Base-by-base conservation (phyloP, 257 asterid genomes). In the Solanum bukasovii region DNA sequence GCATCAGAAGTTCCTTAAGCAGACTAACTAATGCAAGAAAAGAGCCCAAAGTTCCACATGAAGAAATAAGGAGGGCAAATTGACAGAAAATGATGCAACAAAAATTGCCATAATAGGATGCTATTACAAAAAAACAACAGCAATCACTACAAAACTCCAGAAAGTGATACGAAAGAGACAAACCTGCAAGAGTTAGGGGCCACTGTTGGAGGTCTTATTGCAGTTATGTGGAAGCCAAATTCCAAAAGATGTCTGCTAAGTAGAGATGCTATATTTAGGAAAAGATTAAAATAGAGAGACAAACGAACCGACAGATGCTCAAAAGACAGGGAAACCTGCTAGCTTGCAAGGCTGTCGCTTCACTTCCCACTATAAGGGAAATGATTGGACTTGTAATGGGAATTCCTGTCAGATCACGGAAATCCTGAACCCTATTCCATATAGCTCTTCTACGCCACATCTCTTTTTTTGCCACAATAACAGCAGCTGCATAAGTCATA, bases 111-210 rank as follows among this genome's bases (percentile, higher is more conserved):
- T 81, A 81, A 46, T 14, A 79, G 25, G 27, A 79, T 79, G 85
- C 23, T 27, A 16, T 29, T 27, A 81, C 29, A 6, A 38, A 75
- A 75, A 46, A 29, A 46, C 31, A 81, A 49, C 68, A 81, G 44
- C 14, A 31, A 81, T 29, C 40, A 81, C 40, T 81, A 81, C 25
- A 14, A 75, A 44, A 44, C n/a, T 13, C 7, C 42, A 21, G 44
- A 81, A 81, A 81, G 70, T 35, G 63, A 81, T 81, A 29, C 7
- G 23, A 46, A 35, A 33, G 42, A 14, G 14, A 90, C 93, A 65
- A 89, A 97, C 99, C 99, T 96, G 99, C 99, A 97, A 14, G 99
- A 97, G 90, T 97, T 96, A 44, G 98, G 93, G 31, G 99, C 94
- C 86, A 97, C 99, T 11, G 99, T 97, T 83, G 99, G 99, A 87